Evolutionary conservation across 129 eudicot genomes (phyloP), one percentile per base, ranked within the genome.

Genomic region (Saposhnikovia divaricata): DNA sequence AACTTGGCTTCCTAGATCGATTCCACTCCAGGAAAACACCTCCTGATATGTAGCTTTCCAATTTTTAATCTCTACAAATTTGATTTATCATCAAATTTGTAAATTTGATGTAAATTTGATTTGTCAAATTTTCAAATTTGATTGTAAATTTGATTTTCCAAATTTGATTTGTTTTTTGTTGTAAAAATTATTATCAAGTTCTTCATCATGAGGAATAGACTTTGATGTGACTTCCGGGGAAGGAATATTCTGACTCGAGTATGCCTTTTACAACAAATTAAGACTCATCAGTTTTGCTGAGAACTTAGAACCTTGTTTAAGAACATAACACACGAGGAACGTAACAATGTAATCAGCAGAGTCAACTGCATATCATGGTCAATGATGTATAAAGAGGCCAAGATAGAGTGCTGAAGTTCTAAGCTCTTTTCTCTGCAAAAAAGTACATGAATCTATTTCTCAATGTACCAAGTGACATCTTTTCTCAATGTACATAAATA

Each of bases 141-240:
- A n/a, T n/a, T n/a, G n/a, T n/a, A n/a, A n/a, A n/a, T n/a, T n/a
- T n/a, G n/a, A n/a, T n/a, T n/a, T n/a, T n/a, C n/a, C n/a, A n/a
- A n/a, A n/a, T n/a, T n/a, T n/a, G n/a, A n/a, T n/a, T n/a, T n/a
- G n/a, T n/a, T n/a, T n/a, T n/a, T n/a, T n/a, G n/a, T n/a, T n/a
- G n/a, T n/a, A n/a, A n/a, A n/a, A n/a, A n/a, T n/a, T 79, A 75
- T 89, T 92, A 78, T 86, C 85, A 77, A 79, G 70, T 80, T 89
- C 89, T 84, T 92, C 97, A 15, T 78, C 81, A 27, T 63, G 80
- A 39, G 72, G 51, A 76, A 84, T 83, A 79, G 90, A 87, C 84
- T 90, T 91, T 44, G 97, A 94, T 61, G 96, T 83, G 82, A 87
- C 93, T 82, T 94, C 97, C n/a, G 97, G 97, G 66, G 96, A 91